Percentiles rank a stretch among this genome's conserved stretches.
Conservation (phyloP, 2,329 filamentous ascomycete genomes). For the Stachybotrys chlorohalonatus region DNA sequence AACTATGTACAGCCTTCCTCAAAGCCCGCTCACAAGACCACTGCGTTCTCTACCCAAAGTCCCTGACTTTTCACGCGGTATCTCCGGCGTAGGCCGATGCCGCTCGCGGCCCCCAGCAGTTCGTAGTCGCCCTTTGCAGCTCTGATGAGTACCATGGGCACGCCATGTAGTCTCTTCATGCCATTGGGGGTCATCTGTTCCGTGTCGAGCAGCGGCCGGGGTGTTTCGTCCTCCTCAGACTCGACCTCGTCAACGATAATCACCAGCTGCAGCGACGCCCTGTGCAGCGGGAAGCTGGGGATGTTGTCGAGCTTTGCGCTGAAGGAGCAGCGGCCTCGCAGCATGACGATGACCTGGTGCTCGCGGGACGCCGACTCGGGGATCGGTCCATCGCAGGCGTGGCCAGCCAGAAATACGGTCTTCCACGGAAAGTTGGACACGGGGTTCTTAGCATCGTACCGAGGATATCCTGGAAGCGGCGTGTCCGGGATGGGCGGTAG, state of each 20-base stretch:
- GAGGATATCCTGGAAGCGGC: constrained; percentile 30
- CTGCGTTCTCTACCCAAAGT: constrained; percentile 66
- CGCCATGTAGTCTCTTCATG: constrained; percentile 58
- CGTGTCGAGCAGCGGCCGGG: constrained; percentile 65
- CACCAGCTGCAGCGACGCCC: constrained; percentile 64
- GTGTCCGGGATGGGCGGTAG: constrained; percentile 57
- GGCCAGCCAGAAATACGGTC: constrained; percentile 60
- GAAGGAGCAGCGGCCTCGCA: constrained; percentile 78
- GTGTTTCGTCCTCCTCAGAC: constrained; percentile 28
- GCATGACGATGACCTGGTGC: constrained; percentile 74
- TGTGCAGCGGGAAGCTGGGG: constrained; percentile 60
- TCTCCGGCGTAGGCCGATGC: constrained; percentile 65
- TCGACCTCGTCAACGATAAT: constrained; percentile 58
- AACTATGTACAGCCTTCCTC: background rate
- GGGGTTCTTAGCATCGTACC: constrained; percentile 27
- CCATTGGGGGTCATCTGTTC: constrained; percentile 63
- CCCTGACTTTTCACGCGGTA: constrained; percentile 79
- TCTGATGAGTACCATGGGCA: constrained; percentile 76
- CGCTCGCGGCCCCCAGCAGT: constrained; percentile 52
- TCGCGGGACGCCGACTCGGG: constrained; percentile 40
- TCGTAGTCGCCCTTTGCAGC: constrained; percentile 55
- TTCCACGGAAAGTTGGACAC: constrained; percentile 53
- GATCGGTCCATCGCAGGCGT: constrained; percentile 54
- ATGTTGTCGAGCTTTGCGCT: constrained; percentile 75
- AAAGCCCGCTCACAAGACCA: constrained; percentile 38